phyloP scores from a whole-genome alignment of 2,329 filamentous ascomycete genomes.

The Neopestalotiopsis sp. region DNA sequence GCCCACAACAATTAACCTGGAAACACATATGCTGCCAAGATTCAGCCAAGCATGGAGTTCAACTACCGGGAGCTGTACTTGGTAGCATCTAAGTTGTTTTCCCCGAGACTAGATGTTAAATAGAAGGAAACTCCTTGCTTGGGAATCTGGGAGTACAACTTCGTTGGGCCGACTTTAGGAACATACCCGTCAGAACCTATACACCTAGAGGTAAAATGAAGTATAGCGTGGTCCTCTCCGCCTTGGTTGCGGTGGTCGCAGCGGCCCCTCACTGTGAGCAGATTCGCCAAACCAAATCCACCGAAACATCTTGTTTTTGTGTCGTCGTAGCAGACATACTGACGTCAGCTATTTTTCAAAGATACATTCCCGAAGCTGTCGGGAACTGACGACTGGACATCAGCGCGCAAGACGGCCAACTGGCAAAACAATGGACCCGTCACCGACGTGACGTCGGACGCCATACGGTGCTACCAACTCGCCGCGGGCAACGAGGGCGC shows the following conservation, averaged over 20 bases:
- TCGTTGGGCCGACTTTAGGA: too few species aligned
- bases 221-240: too few species aligned
- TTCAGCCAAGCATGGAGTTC: too few species aligned
- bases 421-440: conserved; percentile 51
- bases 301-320: neutral
- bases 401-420: conserved; percentile 49
- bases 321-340: neutral
- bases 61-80: too few species aligned
- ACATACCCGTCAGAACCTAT: too few species aligned
- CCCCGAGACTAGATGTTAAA: too few species aligned
- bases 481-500: conserved; percentile 43
- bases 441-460: conserved; percentile 50
- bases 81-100: too few species aligned
- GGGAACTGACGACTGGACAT: conserved; percentile 36
- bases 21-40: too few species aligned
- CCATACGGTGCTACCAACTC: conserved; percentile 58
- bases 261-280: conserved; percentile 14
- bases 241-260: neutral
- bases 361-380: conserved; percentile 38
- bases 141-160: too few species aligned
- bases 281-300: neutral
- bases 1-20: too few species aligned
- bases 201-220: too few species aligned
- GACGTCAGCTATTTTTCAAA: conserved; percentile 6
- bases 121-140: too few species aligned